Base-by-base conservation (phyloP, 2,329 filamentous ascomycete species). In the Boeremia exigua region DNA sequence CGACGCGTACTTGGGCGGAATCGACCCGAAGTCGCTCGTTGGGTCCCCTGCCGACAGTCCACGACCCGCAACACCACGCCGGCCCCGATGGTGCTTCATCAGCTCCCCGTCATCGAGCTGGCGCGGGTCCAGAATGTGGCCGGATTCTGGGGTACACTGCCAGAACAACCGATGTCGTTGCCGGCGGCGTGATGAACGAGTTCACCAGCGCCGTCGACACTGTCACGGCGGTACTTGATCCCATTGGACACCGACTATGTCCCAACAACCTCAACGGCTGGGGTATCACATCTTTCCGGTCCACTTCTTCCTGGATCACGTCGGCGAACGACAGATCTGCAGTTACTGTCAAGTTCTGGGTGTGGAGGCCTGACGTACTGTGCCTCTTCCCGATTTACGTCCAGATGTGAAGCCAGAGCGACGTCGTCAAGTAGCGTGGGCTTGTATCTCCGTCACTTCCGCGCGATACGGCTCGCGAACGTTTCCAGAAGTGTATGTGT, bases 1-100 rank as follows among this genome's bases (percentile, higher is more conserved):
- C 33, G 30, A 58, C 55, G 56, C 48, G 56, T 63, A 47, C 19
- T 46, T 43, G 45, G 12, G 37, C 54, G 48, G 50, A 58, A 42
- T 25, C 37, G 17, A 39, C 34, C 57, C 56, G 50, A 34, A 29
- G 28, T 48, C 29, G 36, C 33, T 48, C 48, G 48, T 51, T 59
- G 52, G 52, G 52, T 37, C 32, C 8, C 11, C 7, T 14, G 27
- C 25, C 9, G n/a, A 15, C 25, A 15, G 17, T 27, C 10, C 27
- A 23, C 6, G 27, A 39, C 4, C 43, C 23, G 19, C 9, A 43
- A 17, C 30, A 42, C 8, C 27, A 52, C 48, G 39, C 43, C 43
- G 15, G 44, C 28, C 12, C 15, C 30, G 38, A 29, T 45, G 39
- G 43, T n/a, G 45, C 29, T 15, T 3, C 48, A 39, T 56, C 54